Conservation (phyloP, 2,329 filamentous ascomycete genomes). For the Stagonosporopsis tanaceti region DNA sequence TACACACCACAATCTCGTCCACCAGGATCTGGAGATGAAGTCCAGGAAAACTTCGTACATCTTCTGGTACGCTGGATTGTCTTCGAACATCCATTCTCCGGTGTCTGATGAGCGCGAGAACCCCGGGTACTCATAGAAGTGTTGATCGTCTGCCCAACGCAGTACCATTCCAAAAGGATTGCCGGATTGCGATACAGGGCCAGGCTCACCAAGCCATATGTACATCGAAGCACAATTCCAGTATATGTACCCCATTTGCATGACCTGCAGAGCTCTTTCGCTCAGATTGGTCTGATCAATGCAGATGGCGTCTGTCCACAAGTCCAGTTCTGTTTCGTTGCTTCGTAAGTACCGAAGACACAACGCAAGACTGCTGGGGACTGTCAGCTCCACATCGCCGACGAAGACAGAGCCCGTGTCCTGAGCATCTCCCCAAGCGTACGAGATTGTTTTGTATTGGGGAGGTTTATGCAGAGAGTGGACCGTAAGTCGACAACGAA, state of each 20-base stretch:
- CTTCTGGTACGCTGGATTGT: slow-evolving; percentile 1
- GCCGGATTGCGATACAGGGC: background rate
- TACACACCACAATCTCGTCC: slow-evolving; percentile 5
- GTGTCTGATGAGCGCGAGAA: background rate
- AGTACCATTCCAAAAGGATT: slow-evolving; percentile 5
- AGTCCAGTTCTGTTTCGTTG: background rate
- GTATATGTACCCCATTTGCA: slow-evolving; percentile 21
- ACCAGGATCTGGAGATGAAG: slow-evolving; percentile 5
- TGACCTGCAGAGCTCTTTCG: slow-evolving; percentile 18
- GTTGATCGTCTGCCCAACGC: background rate
- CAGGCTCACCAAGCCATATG: slow-evolving; percentile 27
- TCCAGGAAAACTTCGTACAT: slow-evolving; percentile 3
- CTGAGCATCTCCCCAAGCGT: slow-evolving; percentile 8
- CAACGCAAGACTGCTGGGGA: slow-evolving; percentile 1
- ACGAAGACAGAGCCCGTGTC: background rate
- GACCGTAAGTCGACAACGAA: slow-evolving; percentile 2
- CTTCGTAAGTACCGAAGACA: slow-evolving; percentile 4
- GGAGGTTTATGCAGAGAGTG: slow-evolving; percentile 1
- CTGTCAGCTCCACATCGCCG: background rate
- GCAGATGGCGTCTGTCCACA: slow-evolving; percentile 23
- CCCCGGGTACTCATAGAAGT: slow-evolving; percentile 3
- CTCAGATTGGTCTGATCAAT: slow-evolving; percentile 20
- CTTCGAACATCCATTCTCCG: background rate
- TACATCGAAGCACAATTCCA: slow-evolving; percentile 1
- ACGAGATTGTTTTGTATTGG: slow-evolving; percentile 5